Percentiles rank a stretch among this genome's conserved stretches.
These are phyloP conservation scores for Tolypocladium pustulatum DNA, from an alignment of 2,329 filamentous ascomycete genomes.

Conservation along the genomic window DNA sequence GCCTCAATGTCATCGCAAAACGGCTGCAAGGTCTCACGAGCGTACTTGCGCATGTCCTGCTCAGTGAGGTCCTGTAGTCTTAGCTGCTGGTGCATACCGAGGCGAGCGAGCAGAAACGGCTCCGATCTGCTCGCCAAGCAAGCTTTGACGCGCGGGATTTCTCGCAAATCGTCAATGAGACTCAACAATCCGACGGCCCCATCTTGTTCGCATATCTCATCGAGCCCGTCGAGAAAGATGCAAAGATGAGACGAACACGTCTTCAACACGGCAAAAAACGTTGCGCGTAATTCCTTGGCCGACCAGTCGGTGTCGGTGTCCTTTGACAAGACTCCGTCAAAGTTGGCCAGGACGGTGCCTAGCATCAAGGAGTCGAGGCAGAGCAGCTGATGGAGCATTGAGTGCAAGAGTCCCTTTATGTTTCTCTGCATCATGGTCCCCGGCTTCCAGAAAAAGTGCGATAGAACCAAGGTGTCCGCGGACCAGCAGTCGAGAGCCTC, in stretches of 20 bases:
- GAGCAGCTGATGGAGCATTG: slow-evolving; percentile 11
- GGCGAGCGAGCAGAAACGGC: neutral
- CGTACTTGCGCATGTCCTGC: slow-evolving; percentile 1
- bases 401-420: slow-evolving; percentile 13
- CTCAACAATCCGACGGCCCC: no score
- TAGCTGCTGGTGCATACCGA: neutral
- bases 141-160: slow-evolving; percentile 4
- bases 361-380: neutral
- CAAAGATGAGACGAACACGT: neutral
- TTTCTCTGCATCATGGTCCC: slow-evolving; percentile 14
- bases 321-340: neutral
- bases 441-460: slow-evolving; percentile 20
- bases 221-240: slow-evolving; percentile 10
- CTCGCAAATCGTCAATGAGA: slow-evolving; percentile 1
- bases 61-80: neutral
- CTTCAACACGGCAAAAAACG: neutral
- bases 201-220: slow-evolving; percentile 3
- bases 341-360: no score
- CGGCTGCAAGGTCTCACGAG: neutral
- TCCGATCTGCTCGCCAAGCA: slow-evolving; percentile 8
- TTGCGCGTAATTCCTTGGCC: neutral
- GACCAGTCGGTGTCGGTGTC: slow-evolving; percentile 8
- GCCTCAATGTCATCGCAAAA: neutral
- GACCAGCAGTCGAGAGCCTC: slow-evolving; percentile 10
- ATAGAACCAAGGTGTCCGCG: slow-evolving; percentile 2